Evolutionary conservation across 108 stramenopile genomes (phyloP).

Genomic region (Cylindrotheca closterium): DNA sequence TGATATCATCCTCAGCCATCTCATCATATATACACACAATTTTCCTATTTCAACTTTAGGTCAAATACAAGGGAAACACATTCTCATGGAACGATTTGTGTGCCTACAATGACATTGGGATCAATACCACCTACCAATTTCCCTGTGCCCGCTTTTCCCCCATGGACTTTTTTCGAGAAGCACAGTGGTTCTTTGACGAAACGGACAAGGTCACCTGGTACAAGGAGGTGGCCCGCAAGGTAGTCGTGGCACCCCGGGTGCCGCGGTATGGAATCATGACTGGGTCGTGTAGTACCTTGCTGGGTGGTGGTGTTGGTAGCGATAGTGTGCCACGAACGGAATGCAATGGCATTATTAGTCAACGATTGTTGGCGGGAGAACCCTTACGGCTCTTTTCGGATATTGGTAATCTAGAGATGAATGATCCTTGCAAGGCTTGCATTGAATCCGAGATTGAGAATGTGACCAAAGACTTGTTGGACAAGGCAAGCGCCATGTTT

Average conservation of each 20-base stretch:
- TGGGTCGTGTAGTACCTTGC: conserved; percentile 11
- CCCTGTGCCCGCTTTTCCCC: conserved; percentile 40
- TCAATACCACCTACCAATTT: conserved; percentile 29
- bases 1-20: neutral
- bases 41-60: conserved; percentile 13
- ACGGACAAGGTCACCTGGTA: conserved; percentile 41
- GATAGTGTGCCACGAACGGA: neutral
- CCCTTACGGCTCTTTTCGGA: conserved; percentile 36
- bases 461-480: conserved; percentile 13
- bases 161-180: conserved; percentile 53
- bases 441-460: conserved; percentile 34
- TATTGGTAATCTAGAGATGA: conserved; percentile 44
- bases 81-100: conserved; percentile 44
- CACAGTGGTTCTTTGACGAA: conserved; percentile 40
- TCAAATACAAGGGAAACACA: conserved; percentile 25
- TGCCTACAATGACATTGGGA: conserved; percentile 15
- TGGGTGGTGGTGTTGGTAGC: too few species aligned
- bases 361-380: conserved; percentile 10
- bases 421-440: conserved; percentile 39
- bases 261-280: conserved; percentile 40
- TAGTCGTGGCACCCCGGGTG: conserved; percentile 30
- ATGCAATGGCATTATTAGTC: conserved; percentile 3
- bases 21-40: neutral
- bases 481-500: conserved; percentile 5
- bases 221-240: conserved; percentile 21